Evolutionary conservation across 202 grass and related monocot genomes (phyloP).

Genomic region (Carex sylvatica): DNA sequence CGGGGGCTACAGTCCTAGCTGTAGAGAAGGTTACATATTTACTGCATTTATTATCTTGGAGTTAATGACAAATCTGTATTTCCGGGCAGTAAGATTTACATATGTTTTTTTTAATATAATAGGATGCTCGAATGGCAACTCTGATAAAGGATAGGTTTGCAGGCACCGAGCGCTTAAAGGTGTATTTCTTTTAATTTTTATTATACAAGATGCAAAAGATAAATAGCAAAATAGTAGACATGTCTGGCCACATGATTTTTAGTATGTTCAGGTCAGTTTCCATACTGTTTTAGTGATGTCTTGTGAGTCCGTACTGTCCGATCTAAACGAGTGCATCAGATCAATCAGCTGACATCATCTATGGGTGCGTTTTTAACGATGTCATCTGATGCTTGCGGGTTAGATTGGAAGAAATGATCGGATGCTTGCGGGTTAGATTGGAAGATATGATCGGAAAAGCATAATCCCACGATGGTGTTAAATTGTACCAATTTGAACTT

Average conservation of each 20-base stretch:
- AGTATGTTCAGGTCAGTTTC: neutral
- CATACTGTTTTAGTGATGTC: neutral
- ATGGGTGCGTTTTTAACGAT: neutral
- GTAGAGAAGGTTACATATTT: slow-evolving; percentile 62
- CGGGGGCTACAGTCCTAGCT: slow-evolving; percentile 68
- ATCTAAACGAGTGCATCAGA: neutral
- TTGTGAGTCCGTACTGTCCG: neutral
- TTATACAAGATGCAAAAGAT: neutral
- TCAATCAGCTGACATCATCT: neutral
- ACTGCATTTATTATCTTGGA: neutral
- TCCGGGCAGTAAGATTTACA: neutral
- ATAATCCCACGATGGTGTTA: neutral
- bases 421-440: neutral
- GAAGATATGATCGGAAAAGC: neutral
- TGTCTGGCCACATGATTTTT: neutral
- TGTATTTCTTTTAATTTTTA: slow-evolving; percentile 25
- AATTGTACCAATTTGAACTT: neutral
- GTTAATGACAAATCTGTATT: neutral
- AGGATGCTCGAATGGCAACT: slow-evolving; percentile 80
- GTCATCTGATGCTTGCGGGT: neutral
- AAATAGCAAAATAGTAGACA: neutral
- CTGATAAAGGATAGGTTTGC: slow-evolving; percentile 85
- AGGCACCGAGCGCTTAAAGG: slow-evolving; percentile 62
- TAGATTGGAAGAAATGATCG: neutral
- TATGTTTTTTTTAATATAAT: neutral